Conservation (phyloP, 2,329 filamentous ascomycete species). For the Diaporthe sp. region DNA sequence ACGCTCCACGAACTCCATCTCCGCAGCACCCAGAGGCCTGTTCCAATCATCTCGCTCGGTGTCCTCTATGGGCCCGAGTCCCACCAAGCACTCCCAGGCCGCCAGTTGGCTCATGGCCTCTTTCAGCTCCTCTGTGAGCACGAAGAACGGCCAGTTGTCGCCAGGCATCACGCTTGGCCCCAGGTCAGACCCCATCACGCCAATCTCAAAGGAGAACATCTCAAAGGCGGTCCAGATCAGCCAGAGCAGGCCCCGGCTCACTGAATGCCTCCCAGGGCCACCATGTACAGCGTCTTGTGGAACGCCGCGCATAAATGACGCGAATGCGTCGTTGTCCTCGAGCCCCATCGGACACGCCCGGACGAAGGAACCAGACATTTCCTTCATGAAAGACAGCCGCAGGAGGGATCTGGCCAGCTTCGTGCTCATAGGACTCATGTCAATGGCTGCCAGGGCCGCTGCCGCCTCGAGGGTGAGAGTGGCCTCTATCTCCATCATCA, state of each 20-base stretch:
- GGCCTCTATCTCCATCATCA: not conserved
- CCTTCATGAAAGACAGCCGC: not conserved
- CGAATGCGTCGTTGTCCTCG: not conserved
- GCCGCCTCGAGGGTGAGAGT: not conserved
- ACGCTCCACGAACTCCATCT: not conserved
- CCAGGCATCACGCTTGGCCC: not conserved
- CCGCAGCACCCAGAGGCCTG: not conserved
- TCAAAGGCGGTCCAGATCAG: not conserved
- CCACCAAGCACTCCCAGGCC: not conserved
- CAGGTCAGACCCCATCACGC: too few relatives aligned
- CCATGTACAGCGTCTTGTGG: not conserved
- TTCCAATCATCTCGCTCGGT: not conserved
- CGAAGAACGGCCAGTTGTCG: not conserved
- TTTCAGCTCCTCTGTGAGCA: not conserved
- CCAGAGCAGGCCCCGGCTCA: not conserved
- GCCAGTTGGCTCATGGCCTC: not conserved
- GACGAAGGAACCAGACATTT: not conserved
- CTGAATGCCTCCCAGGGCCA: not conserved
- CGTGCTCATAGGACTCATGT: not conserved
- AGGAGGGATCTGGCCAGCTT: not conserved
- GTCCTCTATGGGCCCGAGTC: not conserved
- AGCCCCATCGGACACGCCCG: rapidly evolving
- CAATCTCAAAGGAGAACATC: not conserved
- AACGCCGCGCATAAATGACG: not conserved
- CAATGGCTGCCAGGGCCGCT: not conserved